phyloP scores from a whole-genome alignment of 768 basidiomycete species.

The Imleria badia region DNA sequence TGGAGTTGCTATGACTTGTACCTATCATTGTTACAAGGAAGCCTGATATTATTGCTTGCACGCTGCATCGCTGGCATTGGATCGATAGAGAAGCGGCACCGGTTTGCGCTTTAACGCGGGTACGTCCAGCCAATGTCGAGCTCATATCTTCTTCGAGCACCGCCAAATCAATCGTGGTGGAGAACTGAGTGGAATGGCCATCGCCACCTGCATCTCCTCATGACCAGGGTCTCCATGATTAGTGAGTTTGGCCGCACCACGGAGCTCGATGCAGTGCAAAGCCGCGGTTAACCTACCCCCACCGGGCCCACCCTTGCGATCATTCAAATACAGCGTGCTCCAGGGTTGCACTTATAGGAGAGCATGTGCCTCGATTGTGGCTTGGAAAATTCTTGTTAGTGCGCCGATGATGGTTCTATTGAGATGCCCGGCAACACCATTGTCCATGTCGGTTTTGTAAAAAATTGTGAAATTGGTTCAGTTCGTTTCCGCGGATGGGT shows the following conservation, averaged over 20 bases:
- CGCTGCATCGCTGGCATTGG: conserved; percentile 10
- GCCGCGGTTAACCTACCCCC: conserved; percentile 2
- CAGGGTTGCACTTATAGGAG: conserved; percentile 17
- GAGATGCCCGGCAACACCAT: background rate
- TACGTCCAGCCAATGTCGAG: background rate
- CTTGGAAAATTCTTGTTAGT: background rate
- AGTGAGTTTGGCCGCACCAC: background rate
- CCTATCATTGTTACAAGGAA: conserved; percentile 7
- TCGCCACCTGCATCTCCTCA: background rate
- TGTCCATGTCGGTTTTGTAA: background rate
- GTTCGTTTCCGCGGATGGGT: conserved; percentile 8
- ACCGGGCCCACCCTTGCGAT: background rate
- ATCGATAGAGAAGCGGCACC: conserved; percentile 22
- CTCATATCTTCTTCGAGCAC: conserved; percentile 20
- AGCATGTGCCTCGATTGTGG: background rate
- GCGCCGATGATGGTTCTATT: background rate
- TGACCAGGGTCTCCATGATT: conserved; percentile 1
- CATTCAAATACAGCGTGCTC: background rate
- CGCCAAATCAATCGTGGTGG: conserved; percentile 8
- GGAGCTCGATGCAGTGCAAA: conserved; percentile 1
- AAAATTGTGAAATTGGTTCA: background rate
- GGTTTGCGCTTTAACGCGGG: conserved; percentile 13
- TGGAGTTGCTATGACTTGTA: conserved; percentile 10
- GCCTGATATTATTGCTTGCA: conserved; percentile 8
- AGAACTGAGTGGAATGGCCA: background rate